A percentile compares a stretch with the other conserved stretches of the same genome.
These are phyloP conservation scores for Prunus salicina DNA, from an alignment of 306 rosid species.

Conservation along the genomic window DNA sequence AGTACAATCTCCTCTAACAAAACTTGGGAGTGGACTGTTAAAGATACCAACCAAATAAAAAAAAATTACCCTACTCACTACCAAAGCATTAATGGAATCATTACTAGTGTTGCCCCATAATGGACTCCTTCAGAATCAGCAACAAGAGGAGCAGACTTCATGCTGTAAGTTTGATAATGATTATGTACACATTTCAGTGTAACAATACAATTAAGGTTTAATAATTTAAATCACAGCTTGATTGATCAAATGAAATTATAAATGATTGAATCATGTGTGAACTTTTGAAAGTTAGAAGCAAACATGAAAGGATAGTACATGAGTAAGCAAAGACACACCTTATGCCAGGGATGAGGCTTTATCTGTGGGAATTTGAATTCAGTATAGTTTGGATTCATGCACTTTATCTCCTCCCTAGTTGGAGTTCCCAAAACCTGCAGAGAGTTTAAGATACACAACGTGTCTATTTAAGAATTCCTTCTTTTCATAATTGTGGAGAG, in stretches of 20 bases:
- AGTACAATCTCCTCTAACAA: not conserved
- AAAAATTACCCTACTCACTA: not conserved
- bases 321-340: slow-evolving; percentile 41
- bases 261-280: not conserved
- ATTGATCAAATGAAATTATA: not conserved
- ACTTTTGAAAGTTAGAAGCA: not conserved
- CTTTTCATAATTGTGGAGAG: not conserved
- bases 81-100: not conserved
- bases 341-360: slow-evolving; percentile 99
- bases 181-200: not conserved
- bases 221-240: not conserved
- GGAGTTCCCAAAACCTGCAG: slow-evolving; percentile 97
- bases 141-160: not conserved
- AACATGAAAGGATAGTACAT: not conserved
- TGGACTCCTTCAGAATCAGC: not conserved
- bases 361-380: slow-evolving; percentile 98
- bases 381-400: slow-evolving; percentile 98
- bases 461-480: not conserved
- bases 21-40: not conserved
- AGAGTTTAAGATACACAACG: not conserved
- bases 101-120: not conserved
- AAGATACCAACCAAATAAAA: not conserved
- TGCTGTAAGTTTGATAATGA: not conserved
- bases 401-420: slow-evolving; percentile 98
- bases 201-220: not conserved